Evolutionary conservation across 2,329 filamentous ascomycete genomes (phyloP).

Genomic region (Madurella mycetomatis): DNA sequence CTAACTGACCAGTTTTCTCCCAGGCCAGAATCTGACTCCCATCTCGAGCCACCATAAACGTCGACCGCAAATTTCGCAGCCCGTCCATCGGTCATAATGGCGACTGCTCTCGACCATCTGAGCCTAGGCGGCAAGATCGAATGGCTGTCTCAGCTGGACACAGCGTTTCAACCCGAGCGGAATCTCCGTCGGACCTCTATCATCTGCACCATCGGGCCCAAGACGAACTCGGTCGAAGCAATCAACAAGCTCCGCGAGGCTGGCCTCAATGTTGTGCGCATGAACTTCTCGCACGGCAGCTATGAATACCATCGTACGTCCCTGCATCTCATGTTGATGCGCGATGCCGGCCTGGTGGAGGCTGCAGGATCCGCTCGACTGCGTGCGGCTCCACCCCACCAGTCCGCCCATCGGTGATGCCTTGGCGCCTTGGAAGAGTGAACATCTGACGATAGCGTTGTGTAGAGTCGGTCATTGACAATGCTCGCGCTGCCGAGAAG

Average conservation of each 20-base stretch:
- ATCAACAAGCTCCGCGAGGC: slow-evolving; percentile 89
- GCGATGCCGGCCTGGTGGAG: slow-evolving; percentile 3
- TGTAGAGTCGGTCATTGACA: slow-evolving; percentile 87
- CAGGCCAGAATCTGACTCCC: background rate
- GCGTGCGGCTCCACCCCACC: background rate
- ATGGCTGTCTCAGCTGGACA: slow-evolving; percentile 72
- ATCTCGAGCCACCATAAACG: slow-evolving; percentile 2
- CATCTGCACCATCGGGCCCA: slow-evolving; percentile 98
- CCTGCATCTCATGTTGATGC: background rate
- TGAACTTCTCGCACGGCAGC: slow-evolving; percentile 97
- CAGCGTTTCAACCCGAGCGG: slow-evolving; percentile 77
- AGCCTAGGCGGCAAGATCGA: slow-evolving; percentile 66
- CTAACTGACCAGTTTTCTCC: slow-evolving; percentile 6
- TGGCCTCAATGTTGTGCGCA: slow-evolving; percentile 96
- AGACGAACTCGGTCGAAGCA: slow-evolving; percentile 96
- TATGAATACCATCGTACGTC: slow-evolving; percentile 62
- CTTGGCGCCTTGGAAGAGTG: slow-evolving; percentile 35
- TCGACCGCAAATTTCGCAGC: background rate
- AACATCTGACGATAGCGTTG: slow-evolving; percentile 51
- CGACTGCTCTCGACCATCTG: slow-evolving; percentile 80
- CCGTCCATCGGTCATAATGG: slow-evolving; percentile 39
- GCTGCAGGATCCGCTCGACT: slow-evolving; percentile 4
- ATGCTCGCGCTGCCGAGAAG: slow-evolving; percentile 82
- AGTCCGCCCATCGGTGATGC: background rate
- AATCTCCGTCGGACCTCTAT: slow-evolving; percentile 97